phyloP scores from a whole-genome alignment of 164 flowering plant genomes.

The Umbellularia californica region DNA sequence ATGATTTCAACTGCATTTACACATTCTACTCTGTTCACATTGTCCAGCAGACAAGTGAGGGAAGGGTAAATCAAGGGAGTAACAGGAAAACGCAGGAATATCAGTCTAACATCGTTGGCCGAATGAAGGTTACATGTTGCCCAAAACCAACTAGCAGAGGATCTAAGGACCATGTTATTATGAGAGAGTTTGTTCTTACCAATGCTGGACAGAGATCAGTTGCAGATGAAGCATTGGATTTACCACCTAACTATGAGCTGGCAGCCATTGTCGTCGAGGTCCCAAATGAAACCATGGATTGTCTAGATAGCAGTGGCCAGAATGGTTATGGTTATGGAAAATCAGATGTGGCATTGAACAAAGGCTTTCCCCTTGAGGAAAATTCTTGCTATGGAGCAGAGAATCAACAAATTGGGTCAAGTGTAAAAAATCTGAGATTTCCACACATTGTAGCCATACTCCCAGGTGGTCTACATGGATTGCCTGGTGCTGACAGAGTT shows the following conservation, averaged over 20 bases:
- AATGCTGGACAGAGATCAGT: slow-evolving; percentile 31
- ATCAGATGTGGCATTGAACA: slow-evolving; percentile 10
- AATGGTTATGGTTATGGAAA: slow-evolving; percentile 5
- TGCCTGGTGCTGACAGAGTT: slow-evolving; percentile 47
- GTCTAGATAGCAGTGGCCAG: slow-evolving; percentile 2
- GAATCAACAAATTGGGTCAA: neutral
- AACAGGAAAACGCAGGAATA: slow-evolving; percentile 37
- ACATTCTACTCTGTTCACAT: slow-evolving; percentile 57
- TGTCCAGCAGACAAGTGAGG: slow-evolving; percentile 48
- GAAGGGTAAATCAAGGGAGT: slow-evolving; percentile 58
- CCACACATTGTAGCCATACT: slow-evolving; percentile 44
- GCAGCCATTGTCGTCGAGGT: slow-evolving; percentile 62
- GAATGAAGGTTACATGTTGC: slow-evolving; percentile 47
- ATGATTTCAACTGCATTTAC: slow-evolving; percentile 30
- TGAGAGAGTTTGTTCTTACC: slow-evolving; percentile 50
- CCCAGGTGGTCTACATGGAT: slow-evolving; percentile 70
- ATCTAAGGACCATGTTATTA: slow-evolving; percentile 15
- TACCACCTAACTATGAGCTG: slow-evolving; percentile 46
- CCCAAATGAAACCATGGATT: slow-evolving; percentile 18
- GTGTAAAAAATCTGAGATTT: slow-evolving; percentile 1
- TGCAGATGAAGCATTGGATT: slow-evolving; percentile 28
- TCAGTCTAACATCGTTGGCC: slow-evolving; percentile 54
- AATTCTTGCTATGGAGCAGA: slow-evolving; percentile 17
- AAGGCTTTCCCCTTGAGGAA: slow-evolving; percentile 8
- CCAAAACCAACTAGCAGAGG: slow-evolving; percentile 9